Percentiles rank a stretch among this genome's conserved stretches.
phyloP scores from a whole-genome alignment of 805 yeast species.

The Candida parachauliodes region DNA sequence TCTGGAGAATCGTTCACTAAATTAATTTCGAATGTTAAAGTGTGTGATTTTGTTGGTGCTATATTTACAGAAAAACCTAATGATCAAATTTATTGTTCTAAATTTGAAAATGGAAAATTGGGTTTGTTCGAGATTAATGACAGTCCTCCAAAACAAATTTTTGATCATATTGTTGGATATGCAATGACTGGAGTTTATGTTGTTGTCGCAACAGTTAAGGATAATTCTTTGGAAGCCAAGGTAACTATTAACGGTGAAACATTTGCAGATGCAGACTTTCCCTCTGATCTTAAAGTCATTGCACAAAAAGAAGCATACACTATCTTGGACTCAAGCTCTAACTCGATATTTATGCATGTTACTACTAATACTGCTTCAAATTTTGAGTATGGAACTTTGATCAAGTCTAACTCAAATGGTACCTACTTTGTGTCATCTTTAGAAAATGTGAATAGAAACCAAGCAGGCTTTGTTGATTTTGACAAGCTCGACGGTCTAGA shows the following conservation, averaged over 20 bases:
- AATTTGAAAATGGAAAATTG: slow-evolving; percentile 20
- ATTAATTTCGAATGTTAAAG: slow-evolving; percentile 48
- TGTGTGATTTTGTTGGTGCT: slow-evolving; percentile 67
- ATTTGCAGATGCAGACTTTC: slow-evolving; percentile 80
- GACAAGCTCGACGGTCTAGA: slow-evolving; percentile 81
- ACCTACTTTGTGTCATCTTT: slow-evolving; percentile 73
- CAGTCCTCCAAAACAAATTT: slow-evolving; percentile 43
- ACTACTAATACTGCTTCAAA: slow-evolving; percentile 54
- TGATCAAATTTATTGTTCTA: slow-evolving; percentile 63
- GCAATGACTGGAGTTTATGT: slow-evolving; percentile 71
- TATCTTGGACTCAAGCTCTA: slow-evolving; percentile 65
- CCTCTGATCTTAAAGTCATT: slow-evolving; percentile 55
- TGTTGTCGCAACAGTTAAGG: slow-evolving; percentile 52
- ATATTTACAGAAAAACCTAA: slow-evolving; percentile 43
- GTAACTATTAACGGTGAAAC: slow-evolving; percentile 74
- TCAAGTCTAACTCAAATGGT: slow-evolving; percentile 90
- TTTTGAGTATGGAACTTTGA: slow-evolving; percentile 68
- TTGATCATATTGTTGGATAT: slow-evolving; percentile 65
- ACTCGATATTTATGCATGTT: slow-evolving; percentile 78
- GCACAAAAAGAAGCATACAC: slow-evolving; percentile 54
- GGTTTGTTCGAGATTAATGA: slow-evolving; percentile 47
- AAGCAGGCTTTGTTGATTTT: slow-evolving; percentile 77
- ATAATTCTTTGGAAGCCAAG: slow-evolving; percentile 52
- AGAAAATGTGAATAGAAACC: slow-evolving; percentile 70
- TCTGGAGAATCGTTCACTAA: slow-evolving; percentile 61